Base-by-base conservation (phyloP, 768 basidiomycete genomes). In the Lactarius evosmus region DNA sequence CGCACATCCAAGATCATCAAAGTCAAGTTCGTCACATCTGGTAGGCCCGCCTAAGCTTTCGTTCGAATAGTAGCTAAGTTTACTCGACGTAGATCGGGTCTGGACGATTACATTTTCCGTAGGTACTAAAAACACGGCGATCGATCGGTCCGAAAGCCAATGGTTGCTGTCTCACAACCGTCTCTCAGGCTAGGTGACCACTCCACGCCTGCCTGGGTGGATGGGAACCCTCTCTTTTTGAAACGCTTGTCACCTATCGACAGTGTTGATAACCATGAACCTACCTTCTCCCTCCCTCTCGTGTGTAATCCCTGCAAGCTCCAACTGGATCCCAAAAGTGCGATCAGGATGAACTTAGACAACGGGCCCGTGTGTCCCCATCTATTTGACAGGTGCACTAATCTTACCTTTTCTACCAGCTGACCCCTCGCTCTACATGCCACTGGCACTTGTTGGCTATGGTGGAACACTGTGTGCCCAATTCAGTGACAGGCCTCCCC, bases 21-120 rank as follows among this genome's bases (percentile, higher is more conserved):
- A 7, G 68, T 87, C 17, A 88, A 90, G 63, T 89, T 90, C 63
- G 86, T 89, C 65, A 87, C 88, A 1, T 73, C 77, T 75, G 80
- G 82, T 80, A 61, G 14, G 75, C 40, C 22, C 17, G 16, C 30
- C 55, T 17, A 27, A 25, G 8, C 38, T 36, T 16, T 30, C 32
- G 1, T 25, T 17, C 7, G 16, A 5, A 27, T 22, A 27, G n/a
- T n/a, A n/a, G n/a, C 40, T 55, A 27, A 50, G 22, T 16, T 56
- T 33, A 12, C 40, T 29, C n/a, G 25, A 59, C 33, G 34, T 17
- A 86, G 85, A 79, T 55, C 80, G 86, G 7, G 77, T 87, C 76
- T 88, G 84, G 84, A 69, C 73, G 22, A 68, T 86, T 19, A 69
- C 70, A 4, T 86, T 86, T 67, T 41, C 73, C 2, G 32, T 41